These are phyloP conservation scores for Xylaria nigripes DNA, from an alignment of 495 filamentous ascomycete genomes.

Conservation along the genomic window DNA sequence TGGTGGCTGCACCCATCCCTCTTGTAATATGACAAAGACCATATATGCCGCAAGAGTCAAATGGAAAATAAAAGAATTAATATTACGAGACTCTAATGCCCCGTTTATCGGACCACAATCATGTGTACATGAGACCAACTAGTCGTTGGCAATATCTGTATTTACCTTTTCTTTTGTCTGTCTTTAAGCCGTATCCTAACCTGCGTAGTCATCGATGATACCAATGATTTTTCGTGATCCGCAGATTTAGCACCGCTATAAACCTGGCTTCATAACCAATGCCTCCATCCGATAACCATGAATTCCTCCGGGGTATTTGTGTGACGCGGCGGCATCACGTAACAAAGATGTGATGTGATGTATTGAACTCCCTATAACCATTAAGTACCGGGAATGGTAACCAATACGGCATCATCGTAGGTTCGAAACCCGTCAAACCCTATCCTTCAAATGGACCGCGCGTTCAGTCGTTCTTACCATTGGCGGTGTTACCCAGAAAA, in stretches of 20 bases:
- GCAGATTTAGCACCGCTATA: constrained; percentile 21
- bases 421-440: constrained; percentile 10
- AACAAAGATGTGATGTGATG: constrained; percentile 23
- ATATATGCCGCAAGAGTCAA: background rate
- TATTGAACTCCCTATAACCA: constrained; percentile 25
- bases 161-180: background rate
- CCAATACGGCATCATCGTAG: constrained; percentile 13
- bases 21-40: background rate
- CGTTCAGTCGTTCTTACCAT: constrained; percentile 72
- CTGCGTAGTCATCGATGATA: background rate
- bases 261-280: constrained; percentile 20
- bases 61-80: background rate
- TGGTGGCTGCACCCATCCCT: background rate
- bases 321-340: constrained; percentile 18
- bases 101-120: background rate
- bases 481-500: constrained; percentile 47
- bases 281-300: constrained; percentile 6
- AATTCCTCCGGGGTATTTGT: constrained; percentile 2
- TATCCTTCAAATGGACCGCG: constrained; percentile 3
- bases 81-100: constrained; percentile 1
- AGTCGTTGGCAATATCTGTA: background rate
- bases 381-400: constrained; percentile 18
- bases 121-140: constrained; percentile 1
- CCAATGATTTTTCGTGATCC: constrained; percentile 11
- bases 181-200: background rate